Conservation (phyloP, 2,329 filamentous ascomycete genomes). For the Fusarium pseudograminearum region DNA sequence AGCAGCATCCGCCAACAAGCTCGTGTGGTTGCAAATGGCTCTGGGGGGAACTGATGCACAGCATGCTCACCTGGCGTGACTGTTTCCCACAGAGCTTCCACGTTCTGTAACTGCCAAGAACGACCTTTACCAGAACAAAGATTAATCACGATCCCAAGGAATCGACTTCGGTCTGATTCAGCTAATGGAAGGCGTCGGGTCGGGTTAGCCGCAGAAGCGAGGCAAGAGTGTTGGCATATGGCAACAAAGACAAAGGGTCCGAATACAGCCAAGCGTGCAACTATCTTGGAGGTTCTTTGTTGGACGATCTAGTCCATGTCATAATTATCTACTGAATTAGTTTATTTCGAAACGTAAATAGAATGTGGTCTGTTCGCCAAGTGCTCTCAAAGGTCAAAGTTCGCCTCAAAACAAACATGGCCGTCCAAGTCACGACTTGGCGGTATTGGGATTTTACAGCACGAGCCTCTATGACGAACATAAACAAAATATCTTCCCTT, state of each 20-base stretch:
- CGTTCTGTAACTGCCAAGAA: too few species aligned
- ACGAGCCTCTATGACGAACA: neutral
- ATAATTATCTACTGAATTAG: neutral
- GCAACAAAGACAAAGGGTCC: constrained; percentile 2
- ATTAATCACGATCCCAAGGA: neutral
- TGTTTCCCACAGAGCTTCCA: too few species aligned
- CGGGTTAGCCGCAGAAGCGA: neutral
- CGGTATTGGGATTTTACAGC: neutral
- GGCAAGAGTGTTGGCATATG: neutral
- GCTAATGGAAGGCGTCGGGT: neutral
- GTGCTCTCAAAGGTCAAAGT: neutral
- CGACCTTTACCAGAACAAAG: neutral
- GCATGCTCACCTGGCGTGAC: too few species aligned
- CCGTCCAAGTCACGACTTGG: neutral
- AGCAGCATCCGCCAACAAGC: too few species aligned
- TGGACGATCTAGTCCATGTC: too few species aligned
- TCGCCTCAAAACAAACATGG: neutral
- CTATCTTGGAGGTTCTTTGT: constrained; percentile 6
- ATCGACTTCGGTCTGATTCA: neutral
- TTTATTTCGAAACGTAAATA: neutral
- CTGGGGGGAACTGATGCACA: too few species aligned
- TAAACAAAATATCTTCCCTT: neutral
- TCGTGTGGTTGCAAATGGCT: too few species aligned
- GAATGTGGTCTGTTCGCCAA: neutral
- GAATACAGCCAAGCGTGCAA: neutral